Evolutionary conservation across 192 early-diverging fungal genomes (phyloP).

Genomic region (Coemansia interrupta): DNA sequence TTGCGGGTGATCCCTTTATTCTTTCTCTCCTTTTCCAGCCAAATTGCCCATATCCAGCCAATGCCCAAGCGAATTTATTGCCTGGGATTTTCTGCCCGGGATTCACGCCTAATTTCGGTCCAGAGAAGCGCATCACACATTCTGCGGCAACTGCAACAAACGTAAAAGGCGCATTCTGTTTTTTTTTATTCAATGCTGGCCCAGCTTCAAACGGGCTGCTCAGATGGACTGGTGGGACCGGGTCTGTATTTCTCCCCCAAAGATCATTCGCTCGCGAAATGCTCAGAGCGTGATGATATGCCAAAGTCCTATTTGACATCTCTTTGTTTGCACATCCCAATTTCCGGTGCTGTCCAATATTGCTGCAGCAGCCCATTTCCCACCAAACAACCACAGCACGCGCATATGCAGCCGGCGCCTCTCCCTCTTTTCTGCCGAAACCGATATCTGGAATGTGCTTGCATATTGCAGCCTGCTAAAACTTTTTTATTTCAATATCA

Average conservation of each 20-base stretch:
- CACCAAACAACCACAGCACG: no score
- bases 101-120: slow-evolving; percentile 3
- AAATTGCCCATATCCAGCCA: not conserved
- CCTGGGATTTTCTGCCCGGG: slow-evolving; percentile 6
- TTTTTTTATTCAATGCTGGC: not conserved
- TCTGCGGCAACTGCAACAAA: no score
- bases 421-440: no score
- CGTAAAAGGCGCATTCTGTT: no score
- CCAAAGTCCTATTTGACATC: not conserved
- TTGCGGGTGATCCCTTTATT: slow-evolving; percentile 5
- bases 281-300: no score
- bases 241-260: no score
- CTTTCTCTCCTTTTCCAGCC: not conserved
- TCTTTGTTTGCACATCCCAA: not conserved
- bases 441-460: no score
- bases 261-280: no score
- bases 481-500: no score
- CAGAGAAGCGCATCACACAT: not conserved
- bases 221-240: not conserved
- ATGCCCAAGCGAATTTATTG: not conserved
- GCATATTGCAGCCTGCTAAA: no score
- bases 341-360: not conserved
- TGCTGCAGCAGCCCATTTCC: not conserved
- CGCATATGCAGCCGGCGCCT: no score
- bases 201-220: not conserved